These are phyloP conservation scores for Nemania sp. DNA, from an alignment of 2,329 filamentous ascomycete genomes.

Conservation along the genomic window DNA sequence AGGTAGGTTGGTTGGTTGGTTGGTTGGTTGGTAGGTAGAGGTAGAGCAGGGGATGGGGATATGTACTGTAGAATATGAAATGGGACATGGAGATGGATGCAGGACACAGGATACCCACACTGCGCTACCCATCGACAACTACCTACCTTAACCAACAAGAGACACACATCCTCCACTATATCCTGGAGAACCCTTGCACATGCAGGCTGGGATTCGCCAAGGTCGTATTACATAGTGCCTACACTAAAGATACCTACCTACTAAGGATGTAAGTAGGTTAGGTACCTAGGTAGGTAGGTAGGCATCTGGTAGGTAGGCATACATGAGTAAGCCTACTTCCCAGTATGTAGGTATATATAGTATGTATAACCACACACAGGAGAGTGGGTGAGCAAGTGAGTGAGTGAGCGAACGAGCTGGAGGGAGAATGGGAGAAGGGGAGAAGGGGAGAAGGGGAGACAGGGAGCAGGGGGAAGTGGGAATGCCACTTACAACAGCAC, in stretches of 20 bases:
- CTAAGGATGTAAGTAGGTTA: not conserved
- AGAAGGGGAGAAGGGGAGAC: not conserved
- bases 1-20: not conserved
- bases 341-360: too few species aligned
- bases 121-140: not conserved
- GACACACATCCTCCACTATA: conserved; percentile 10
- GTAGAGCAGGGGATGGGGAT: not conserved
- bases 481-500: too few species aligned
- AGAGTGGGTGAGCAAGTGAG: too few species aligned
- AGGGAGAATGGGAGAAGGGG: too few species aligned
- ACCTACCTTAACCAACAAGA: not conserved
- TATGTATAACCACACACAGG: too few species aligned
- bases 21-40: not conserved
- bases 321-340: not conserved
- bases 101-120: conserved; percentile 18
- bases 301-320: too few species aligned
- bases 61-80: not conserved
- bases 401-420: not conserved
- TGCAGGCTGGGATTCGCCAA: conserved; percentile 29
- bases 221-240: not conserved
- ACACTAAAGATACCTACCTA: not conserved
- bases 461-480: not conserved
- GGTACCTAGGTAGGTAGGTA: not conserved
- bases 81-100: conserved; percentile 17
- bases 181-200: conserved; percentile 39